phyloP scores from a whole-genome alignment of 2,329 filamentous ascomycete species.

The Aspergillus glaucus region DNA sequence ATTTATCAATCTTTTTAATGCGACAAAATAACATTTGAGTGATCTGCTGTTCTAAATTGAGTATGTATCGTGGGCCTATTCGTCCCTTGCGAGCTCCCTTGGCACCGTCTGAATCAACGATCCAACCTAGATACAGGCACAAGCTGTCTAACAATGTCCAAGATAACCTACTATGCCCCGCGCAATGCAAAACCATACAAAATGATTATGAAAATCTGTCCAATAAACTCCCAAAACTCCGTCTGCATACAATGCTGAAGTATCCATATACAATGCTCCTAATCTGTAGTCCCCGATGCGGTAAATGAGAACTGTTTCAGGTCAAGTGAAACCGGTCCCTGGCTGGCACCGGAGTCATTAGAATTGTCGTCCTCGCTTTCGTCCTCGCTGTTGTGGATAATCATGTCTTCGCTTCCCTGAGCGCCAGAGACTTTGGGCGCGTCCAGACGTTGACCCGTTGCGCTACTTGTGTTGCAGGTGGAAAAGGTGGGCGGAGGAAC shows the following conservation, averaged over 20 bases:
- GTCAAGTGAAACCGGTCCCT: conserved; percentile 20
- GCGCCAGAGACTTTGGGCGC: background rate
- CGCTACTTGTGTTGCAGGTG: background rate
- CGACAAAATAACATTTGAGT: background rate
- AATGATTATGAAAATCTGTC: background rate
- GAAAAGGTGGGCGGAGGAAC: background rate
- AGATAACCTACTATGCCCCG: background rate
- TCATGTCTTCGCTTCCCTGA: conserved; percentile 48
- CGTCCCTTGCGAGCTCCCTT: background rate
- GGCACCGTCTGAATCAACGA: background rate
- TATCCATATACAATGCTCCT: background rate
- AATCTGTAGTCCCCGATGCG: background rate
- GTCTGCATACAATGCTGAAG: background rate
- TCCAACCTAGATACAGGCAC: background rate
- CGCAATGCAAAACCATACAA: background rate
- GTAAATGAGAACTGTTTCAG: conserved; percentile 34
- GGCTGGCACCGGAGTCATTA: conserved; percentile 4
- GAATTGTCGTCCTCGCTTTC: conserved; percentile 23
- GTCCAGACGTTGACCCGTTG: background rate
- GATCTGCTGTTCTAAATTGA: background rate
- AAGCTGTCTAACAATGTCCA: conserved; percentile 2
- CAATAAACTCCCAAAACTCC: background rate
- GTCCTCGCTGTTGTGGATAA: conserved; percentile 47
- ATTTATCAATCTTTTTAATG: conserved; percentile 2
- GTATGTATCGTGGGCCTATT: background rate